These are phyloP conservation scores for Rhynchosporium agropyri DNA, from an alignment of 2,329 filamentous ascomycete species.

Conservation along the genomic window DNA sequence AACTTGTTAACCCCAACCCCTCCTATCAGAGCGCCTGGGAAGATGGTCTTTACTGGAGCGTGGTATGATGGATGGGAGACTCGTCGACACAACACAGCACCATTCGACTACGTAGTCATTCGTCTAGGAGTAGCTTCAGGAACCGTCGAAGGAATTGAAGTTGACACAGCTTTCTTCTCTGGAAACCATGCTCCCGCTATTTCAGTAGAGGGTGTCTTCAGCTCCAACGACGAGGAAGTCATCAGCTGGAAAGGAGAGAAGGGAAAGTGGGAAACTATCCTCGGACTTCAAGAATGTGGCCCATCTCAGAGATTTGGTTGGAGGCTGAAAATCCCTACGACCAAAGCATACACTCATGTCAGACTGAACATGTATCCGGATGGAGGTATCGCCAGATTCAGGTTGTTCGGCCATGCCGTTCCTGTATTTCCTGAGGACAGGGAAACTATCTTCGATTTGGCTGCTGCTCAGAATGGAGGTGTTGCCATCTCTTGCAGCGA, in stretches of 20 bases:
- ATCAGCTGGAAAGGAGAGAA: conserved; percentile 60
- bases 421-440: conserved; percentile 72
- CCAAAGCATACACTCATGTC: conserved; percentile 76
- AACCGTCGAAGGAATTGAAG: conserved; percentile 71
- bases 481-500: conserved; percentile 77
- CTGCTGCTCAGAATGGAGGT: conserved; percentile 76
- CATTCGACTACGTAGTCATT: conserved; percentile 69
- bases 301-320: conserved; percentile 74
- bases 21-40: conserved; percentile 64
- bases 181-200: conserved; percentile 82
- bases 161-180: conserved; percentile 80
- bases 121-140: conserved; percentile 71
- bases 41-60: conserved; percentile 69
- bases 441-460: conserved; percentile 71
- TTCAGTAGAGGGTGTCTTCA: conserved; percentile 76
- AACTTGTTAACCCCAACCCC: conserved; percentile 67
- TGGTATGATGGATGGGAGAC: conserved; percentile 77
- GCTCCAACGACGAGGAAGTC: conserved; percentile 65
- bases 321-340: conserved; percentile 61
- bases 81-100: conserved; percentile 63
- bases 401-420: conserved; percentile 74
- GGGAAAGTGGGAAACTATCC: conserved; percentile 72
- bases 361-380: conserved; percentile 84
- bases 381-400: conserved; percentile 79
- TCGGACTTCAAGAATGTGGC: conserved; percentile 71